Base-by-base conservation (phyloP, 2,329 filamentous ascomycete species). In the Camillea tinctor region DNA sequence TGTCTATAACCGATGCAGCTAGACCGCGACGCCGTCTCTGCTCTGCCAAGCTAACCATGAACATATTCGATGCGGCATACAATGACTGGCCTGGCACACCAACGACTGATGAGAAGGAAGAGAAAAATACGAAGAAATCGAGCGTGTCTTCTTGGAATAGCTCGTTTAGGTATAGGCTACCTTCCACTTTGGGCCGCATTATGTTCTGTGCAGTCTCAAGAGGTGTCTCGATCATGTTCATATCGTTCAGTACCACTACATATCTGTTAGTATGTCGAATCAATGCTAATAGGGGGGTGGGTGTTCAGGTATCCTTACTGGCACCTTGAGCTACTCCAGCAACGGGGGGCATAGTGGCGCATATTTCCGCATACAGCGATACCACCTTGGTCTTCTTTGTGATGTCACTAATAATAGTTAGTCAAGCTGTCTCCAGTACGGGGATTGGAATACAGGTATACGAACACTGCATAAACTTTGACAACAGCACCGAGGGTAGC, bases 11-110 rank as follows among this genome's bases (percentile, higher is more conserved):
- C 2, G 72, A 74, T 0, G 64, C 77, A 8, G 72, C 69, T 0
- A 76, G 55, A 0, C 77, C 77, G 2, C 73, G 68, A 4, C 60
- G 59, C 0, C 72, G 59, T 8, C 78, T 62, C 2, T 75, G 64
- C 0, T 59, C 49, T 1, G 68, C 74, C 0, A 81, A 62, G 4
- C 60, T 60, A 4, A 64, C 56, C 70, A 79, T 74, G 64, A 72
- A 81, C 15, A 61, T 60, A 59, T 80, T 79, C 1, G 75, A 77
- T 0, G 76, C 75, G 0, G 69, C 63, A 60, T 82, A 82, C 60
- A 75, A 78, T 4, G 70, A 61, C 63, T 82, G 79, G 2, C 54
- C 61, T 23, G 36, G 44, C 48, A 68, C 67, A 7, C 70, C 70
- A 2, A 60, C 49, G 4, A 68, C 58, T 8, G 40, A 50, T 9